These are phyloP conservation scores for Chaetomium olivaceum DNA, from an alignment of 2,329 filamentous ascomycete species.

Conservation along the genomic window DNA sequence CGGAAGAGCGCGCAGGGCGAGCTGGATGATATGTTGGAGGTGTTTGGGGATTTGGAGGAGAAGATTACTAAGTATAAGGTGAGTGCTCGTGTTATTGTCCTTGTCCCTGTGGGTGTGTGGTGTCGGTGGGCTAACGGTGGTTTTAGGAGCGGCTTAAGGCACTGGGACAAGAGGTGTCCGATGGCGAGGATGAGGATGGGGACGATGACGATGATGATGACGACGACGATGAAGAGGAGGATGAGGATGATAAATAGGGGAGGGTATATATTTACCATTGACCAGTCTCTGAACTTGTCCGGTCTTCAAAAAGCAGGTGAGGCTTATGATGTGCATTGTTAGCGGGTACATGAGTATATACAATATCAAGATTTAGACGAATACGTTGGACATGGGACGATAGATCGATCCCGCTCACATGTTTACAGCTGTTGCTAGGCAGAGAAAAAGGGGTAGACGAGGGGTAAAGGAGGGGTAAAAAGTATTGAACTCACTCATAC, in stretches of 20 bases:
- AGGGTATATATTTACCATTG: not conserved
- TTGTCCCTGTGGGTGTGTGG: not conserved
- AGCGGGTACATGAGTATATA: slow-evolving; percentile 11
- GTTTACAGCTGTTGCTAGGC: not conserved
- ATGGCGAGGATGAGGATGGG: slow-evolving; percentile 69
- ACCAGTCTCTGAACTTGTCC: not conserved
- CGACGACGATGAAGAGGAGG: slow-evolving; percentile 43
- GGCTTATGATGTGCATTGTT: slow-evolving; percentile 15
- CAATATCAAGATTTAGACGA: not conserved
- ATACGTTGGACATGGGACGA: not conserved
- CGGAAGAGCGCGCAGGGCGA: slow-evolving; percentile 67
- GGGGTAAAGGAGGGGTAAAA: not conserved
- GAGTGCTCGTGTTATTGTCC: slow-evolving; percentile 34
- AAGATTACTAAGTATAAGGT: slow-evolving; percentile 76
- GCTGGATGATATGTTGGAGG: slow-evolving; percentile 77
- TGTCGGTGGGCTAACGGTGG: slow-evolving; percentile 14
- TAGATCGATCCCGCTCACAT: not conserved
- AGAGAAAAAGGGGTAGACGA: not conserved
- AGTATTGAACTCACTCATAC: not conserved
- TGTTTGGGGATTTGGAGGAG: slow-evolving; percentile 78
- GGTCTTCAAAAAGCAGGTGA: slow-evolving; percentile 13
- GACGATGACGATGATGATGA: slow-evolving; percentile 58
- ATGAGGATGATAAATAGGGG: slow-evolving; percentile 2
- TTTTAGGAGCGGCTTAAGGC: slow-evolving; percentile 60
- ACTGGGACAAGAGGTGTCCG: slow-evolving; percentile 71